Base-by-base conservation (phyloP, 2,329 filamentous ascomycete genomes). In the Geosmithia putterillii region DNA sequence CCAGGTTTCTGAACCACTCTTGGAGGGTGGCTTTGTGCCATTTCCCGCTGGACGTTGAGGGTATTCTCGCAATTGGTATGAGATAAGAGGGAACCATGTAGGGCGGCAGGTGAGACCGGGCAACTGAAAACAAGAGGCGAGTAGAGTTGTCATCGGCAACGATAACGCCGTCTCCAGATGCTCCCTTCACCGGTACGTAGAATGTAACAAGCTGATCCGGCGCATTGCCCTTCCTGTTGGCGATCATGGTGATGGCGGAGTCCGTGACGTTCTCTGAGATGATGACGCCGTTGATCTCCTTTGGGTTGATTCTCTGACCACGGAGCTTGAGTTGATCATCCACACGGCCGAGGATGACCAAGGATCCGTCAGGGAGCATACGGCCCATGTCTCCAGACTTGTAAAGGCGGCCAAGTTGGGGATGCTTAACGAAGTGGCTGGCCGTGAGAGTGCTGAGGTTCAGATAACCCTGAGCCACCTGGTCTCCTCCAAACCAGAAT, bases 281-380 rank as follows among this genome's bases (percentile, higher is more conserved):
- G 12, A 89, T 60, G 15, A 71, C 64, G 15, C 72, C 73, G 45
- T 79, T 83, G 44, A 94, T 82, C 55, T 94, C 87, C 1, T 76
- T 74, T 10, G 89, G 71, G 55, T 94, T 86, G 35, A 94, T 79
- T 38, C 84, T 70, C 50, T 90, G 83, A 0, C 88, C 87, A 38
- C 86, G 74, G 9, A 94, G 69, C 57, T 94, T 94, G 44, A 92
- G 69, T 58, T 94, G 86, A 47, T 83, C 83, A 51, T 94, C 87
- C 19, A 81, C 67, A 34, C 86, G 74, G 15, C 86, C 85, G 9
- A 77, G 61, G 36, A 92, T 85, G 3, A 85, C 60, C 7, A 95
- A 67, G 0, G 81, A 83, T 0, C 85, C 83, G 54, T 94, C 83
- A 0, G 79, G 69, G 8, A 95, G 73, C 63, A 95, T 74, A 18